Percentiles rank a stretch among this genome's conserved stretches.
Conservation (phyloP, 2,329 filamentous ascomycete species). For the Catunica adiposa region DNA sequence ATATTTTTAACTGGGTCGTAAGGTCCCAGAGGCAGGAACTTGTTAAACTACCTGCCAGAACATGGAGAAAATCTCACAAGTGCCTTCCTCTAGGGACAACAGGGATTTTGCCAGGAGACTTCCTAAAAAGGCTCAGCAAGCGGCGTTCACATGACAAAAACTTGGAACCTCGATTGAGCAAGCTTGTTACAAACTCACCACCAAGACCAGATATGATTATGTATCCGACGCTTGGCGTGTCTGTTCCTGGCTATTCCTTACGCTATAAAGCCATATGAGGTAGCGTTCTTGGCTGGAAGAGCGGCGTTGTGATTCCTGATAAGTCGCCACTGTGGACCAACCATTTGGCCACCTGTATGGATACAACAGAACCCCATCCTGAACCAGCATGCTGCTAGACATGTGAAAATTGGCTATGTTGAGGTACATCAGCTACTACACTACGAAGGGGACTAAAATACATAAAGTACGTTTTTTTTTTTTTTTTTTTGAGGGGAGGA, state of each 20-base stretch:
- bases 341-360: not conserved
- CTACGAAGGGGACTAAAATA: not conserved
- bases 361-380: not conserved
- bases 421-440: not conserved
- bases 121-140: slow-evolving; percentile 1
- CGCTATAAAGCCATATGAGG: not conserved
- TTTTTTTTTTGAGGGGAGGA: not conserved
- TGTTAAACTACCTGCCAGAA: not conserved
- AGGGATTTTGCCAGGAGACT: slow-evolving; percentile 7
- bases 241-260: not conserved
- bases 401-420: not conserved
- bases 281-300: not conserved
- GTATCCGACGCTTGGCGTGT: not conserved
- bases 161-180: not conserved
- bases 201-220: not conserved
- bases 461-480: not conserved
- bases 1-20: too few relatives aligned
- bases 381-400: not conserved
- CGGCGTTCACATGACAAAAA: slow-evolving; percentile 5
- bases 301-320: not conserved
- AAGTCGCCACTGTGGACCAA: not conserved
- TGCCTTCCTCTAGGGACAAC: slow-evolving; percentile 5
- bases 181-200: too few relatives aligned
- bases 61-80: too few relatives aligned
- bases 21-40: too few relatives aligned